Base-by-base conservation (phyloP, 2,329 filamentous ascomycete genomes). In the Paraphoma chrysanthemicola region DNA sequence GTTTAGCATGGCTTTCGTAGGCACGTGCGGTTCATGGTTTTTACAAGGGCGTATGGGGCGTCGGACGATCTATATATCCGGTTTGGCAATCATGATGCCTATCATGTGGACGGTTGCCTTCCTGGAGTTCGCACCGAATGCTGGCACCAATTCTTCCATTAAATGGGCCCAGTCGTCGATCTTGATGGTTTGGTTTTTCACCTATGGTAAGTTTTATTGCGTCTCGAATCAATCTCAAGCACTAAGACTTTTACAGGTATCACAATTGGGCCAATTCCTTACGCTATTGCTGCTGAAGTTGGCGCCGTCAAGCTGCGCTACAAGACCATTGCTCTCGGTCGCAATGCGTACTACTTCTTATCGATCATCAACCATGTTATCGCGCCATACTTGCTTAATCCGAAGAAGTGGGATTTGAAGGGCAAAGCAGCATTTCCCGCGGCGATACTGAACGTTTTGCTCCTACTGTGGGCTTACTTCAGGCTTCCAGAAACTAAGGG, bases 181-280 rank as follows among this genome's bases (percentile, higher is more conserved):
- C 7, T 48, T 70, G 55, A 60, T 70, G 57, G 54, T 71, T 57
- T 70, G 57, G 53, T 71, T 23, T 23, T 60, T 9, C 67, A 60
- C 51, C 58, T 91, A 0, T 79, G 33, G 33, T 38, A n/a, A 38
- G 33, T 38, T 3, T 94, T 39, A 86, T 89, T 69, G 96, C 23
- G 23, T 96, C 77, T 90, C 95, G 73, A 80, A 30, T 51, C 11
- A 41, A 41, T 3, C 39, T 41, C 1, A 51, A 33, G 44, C 28
- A 18, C 16, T 47, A 47, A 16, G 14, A 12, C 11, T 23, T n/a
- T 10, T n/a, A 16, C 33, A 38, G 33, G 33, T 38, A 11, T 92
- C 36, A 90, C 90, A 0, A 91, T 96, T 44, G 93, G 92, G 29
- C 94, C 92, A 0, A 91, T 96, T 9, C 91, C 89, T 75, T 96